Base-by-base conservation (phyloP, 306 rosid species). In the Argentina anserina region DNA sequence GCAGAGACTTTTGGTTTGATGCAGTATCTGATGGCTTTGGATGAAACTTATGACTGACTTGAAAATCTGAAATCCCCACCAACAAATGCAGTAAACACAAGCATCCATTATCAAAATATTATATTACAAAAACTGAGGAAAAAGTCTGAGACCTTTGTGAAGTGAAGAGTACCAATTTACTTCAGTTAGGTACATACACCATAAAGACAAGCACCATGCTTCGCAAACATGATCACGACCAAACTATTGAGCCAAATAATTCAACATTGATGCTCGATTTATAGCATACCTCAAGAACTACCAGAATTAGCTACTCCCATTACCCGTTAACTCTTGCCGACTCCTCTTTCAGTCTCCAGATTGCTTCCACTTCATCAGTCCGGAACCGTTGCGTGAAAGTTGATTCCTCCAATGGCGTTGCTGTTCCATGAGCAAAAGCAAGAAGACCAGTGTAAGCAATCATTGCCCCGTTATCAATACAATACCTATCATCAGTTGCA, bases 371-470 rank as follows among this genome's bases (percentile, higher is more conserved):
- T 76, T 93, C 98, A 73, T 93, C 97, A 12, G 98, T 91, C 50
- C 97, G 87, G 71, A 93, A 93, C 67, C 97, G 85, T 76, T 93
- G 96, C 33, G 96, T 90, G 80, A 93, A 86, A 4, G 96, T 87
- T 2, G 96, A 82, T 65, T 93, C 92, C 81, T 85, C 94, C 5
- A 91, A 65, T 3, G 89, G 80, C 47, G 96, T 93, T 0, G 86
- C 76, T 8, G 80, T 61, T 42, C 96, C 98, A 45, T 85, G 78
- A 47, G 92, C 88, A 83, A 78, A 87, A 63, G 93, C 92, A 78
- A 93, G 94, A 61, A 93, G 96, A 80, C 98, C 98, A 20, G 97
- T 86, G 55, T 90, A 93, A 29, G 98, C 98, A 47, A 90, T 93
- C 97, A 93, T 93, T 56, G 98, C 98, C 36, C 97, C 97, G 63